Base-by-base conservation (phyloP, 2,329 filamentous ascomycete genomes). In the Fusarium sulawesiense region DNA sequence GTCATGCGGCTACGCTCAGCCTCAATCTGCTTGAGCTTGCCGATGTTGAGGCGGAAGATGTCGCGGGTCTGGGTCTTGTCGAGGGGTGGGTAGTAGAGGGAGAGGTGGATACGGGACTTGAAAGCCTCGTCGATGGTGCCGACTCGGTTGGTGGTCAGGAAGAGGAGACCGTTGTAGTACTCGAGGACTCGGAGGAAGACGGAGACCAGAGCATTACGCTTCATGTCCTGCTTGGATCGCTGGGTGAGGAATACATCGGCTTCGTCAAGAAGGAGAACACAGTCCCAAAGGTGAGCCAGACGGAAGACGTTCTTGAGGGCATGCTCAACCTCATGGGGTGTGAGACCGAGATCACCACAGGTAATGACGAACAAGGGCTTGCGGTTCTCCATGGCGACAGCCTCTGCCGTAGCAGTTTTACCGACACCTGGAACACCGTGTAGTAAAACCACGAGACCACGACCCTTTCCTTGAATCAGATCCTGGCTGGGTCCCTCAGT, bases 81-180 rank as follows among this genome's bases (percentile, higher is more conserved):
- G 1, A 83, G 75, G 1, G 78, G 80, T 10, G 79, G 79, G 59
- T 84, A 85, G 76, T 82, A 83, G 2, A 85, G 74, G 2, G 76
- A 80, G 20, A 83, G 68, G 57, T 85, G 83, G 41, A 85, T 83
- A 18, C 83, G 80, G 2, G 83, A 85, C 73, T 80, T 80, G 75
- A 85, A 84, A 1, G 85, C 85, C 58, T 83, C 83, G 53, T 87
- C 85, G 6, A 87, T 80, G 3, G 77, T 77, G 18, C 83, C 82
- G 8, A 84, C 80, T 5, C 83, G 79, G 75, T 86, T 87, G 11
- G 84, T 87, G 0, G 85, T 87, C 6, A 87, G 76, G 74, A 84
- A 84, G 9, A 85, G 71, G 7, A 85, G 78, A 21, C 84, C 84
- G 4, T 77, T 76, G 66, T 84, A 85, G 74, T 85, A 85, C 71